Evolutionary conservation across 2,329 filamentous ascomycete genomes (phyloP), one percentile per base, ranked within the genome.

Genomic region (Hypoxylon sp.): DNA sequence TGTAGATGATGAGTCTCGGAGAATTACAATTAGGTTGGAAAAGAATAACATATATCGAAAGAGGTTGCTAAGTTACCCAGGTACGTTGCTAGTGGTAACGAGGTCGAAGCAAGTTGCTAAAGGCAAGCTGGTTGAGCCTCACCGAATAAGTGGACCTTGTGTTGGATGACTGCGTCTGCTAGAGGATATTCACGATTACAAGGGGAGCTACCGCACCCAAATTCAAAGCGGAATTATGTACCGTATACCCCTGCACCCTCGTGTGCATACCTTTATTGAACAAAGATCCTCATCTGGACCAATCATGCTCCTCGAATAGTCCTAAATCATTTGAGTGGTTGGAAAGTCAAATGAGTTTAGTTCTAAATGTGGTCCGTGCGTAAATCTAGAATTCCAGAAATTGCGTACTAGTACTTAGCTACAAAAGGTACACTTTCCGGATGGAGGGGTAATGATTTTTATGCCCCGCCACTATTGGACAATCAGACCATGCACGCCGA

Each of bases 381-480:
- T 9, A 37, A 17, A 6, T 26, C 14, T 22, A 22, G 19, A 22
- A 22, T 22, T 22, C 19, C 3, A 22, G 19, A 22, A 22, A 22
- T 22, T 22, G 19, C 19, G 19, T 22, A 22, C 19, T 22, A 22
- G 19, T 22, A 22, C 19, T 22, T 22, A 22, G 19, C 19, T 22
- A 22, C 19, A 14, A 17, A 55, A 59, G 57, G 37, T 58, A 67
- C 63, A 73, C 46, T 57, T 52, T 52, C 63, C 42, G 31, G 33
- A 63, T 70, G 56, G 68, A 71, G 68, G 66, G 69, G 65, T 64
- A 71, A 54, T 17, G 19, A 50, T 57, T 67, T 51, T 66, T 46
- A 26, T 70, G 66, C 75, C 74, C 74, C 75, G 65, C 74, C 66
- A 73, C 72, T 65, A 64, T 70, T 68, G 63, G 65, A 44, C 65